Percentiles rank a stretch among this genome's conserved stretches.
Conservation (phyloP, 2,329 filamentous ascomycete species). For the Trichoderma hamatum region DNA sequence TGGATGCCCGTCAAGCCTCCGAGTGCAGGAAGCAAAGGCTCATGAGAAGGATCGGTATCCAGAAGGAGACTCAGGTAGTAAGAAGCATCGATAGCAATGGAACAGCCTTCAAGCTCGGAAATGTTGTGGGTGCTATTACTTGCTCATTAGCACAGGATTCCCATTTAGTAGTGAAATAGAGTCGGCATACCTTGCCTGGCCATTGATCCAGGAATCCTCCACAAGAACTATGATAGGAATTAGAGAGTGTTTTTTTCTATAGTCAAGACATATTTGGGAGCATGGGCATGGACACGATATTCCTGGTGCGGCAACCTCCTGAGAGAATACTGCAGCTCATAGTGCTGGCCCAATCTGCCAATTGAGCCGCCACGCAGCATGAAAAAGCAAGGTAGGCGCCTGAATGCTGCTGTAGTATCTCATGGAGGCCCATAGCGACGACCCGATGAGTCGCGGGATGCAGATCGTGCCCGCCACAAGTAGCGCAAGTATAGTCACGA, state of each 20-base stretch:
- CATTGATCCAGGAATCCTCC: conserved; percentile 46
- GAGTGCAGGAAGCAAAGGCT: conserved; percentile 86
- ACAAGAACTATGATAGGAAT: conserved; percentile 38
- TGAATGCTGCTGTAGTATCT: not conserved
- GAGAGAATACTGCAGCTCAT: not conserved
- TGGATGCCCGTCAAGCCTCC: conserved; percentile 84
- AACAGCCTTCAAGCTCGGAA: conserved; percentile 71
- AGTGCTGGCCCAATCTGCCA: not conserved
- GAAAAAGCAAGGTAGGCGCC: not conserved
- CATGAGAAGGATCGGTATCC: conserved; percentile 69
- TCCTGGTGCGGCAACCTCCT: not conserved
- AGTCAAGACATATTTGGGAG: not conserved
- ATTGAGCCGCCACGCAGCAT: conserved; percentile 11
- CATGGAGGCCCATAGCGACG: not conserved
- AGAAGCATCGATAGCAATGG: conserved; percentile 84
- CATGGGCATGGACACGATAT: not conserved
- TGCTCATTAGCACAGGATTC: not conserved
- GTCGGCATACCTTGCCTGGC: conserved; percentile 43
- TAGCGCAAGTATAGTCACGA: conserved; percentile 11
- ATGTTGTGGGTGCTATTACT: conserved; percentile 60
- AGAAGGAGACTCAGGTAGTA: conserved; percentile 84
- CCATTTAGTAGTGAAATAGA: not conserved
- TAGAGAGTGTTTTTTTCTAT: not conserved
- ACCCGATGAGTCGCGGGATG: not conserved
- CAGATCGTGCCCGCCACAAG: not conserved